Conservation (phyloP, 2,329 filamentous ascomycete genomes). For the Penicillium concentricum region DNA sequence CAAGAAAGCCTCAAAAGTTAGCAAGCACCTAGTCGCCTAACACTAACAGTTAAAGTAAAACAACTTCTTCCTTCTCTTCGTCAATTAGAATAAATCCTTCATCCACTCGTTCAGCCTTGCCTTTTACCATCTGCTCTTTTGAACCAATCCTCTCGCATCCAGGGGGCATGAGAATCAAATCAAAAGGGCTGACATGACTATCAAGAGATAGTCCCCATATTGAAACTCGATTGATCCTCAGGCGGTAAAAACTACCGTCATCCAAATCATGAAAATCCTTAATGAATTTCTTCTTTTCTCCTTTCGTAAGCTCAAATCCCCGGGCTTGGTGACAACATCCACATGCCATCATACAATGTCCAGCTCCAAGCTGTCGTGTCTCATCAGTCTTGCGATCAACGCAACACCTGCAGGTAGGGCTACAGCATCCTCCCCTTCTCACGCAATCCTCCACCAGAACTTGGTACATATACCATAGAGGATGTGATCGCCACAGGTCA, state of each 20-base stretch:
- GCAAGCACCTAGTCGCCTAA: not conserved
- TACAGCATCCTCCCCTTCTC: conserved; percentile 1
- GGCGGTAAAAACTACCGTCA: not conserved
- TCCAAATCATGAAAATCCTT: not conserved
- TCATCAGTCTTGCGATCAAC: not conserved
- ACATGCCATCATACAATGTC: conserved; percentile 6
- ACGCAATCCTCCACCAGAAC: conserved; percentile 3
- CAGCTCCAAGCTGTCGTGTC: not conserved
- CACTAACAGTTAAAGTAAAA: not conserved
- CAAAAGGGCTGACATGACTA: not conserved
- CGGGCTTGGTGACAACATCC: conserved; percentile 1
- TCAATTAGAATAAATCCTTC: not conserved
- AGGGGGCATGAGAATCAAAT: not conserved
- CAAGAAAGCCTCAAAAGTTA: not conserved
- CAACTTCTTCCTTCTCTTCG: not conserved
- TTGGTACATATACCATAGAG: conserved; percentile 11
- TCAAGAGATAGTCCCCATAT: not conserved
- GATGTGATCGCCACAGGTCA: conserved; percentile 10
- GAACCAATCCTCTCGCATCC: not conserved
- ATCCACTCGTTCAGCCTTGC: not conserved
- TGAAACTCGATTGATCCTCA: not conserved
- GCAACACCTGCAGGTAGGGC: conserved; percentile 2
- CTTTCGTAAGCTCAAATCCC: not conserved
- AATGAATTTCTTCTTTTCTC: not conserved
- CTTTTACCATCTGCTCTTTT: not conserved